phyloP scores from a whole-genome alignment of 1,139 yeast species.

The Yamadazyma jaroonii region DNA sequence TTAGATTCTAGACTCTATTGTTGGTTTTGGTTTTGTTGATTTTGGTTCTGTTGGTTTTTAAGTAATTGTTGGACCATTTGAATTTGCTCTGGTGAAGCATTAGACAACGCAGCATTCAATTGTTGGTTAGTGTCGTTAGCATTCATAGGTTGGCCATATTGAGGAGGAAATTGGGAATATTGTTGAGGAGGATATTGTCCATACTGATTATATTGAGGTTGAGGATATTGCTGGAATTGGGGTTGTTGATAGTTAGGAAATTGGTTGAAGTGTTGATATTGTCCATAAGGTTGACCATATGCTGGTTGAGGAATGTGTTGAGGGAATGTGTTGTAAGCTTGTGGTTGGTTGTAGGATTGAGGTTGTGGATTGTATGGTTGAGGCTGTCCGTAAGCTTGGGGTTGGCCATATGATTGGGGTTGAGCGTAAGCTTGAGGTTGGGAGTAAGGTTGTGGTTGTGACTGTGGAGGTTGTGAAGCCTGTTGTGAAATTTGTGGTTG shows the following conservation, averaged over 20 bases:
- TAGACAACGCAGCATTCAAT: constrained; percentile 13
- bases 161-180: constrained; percentile 9
- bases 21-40: constrained; percentile 2
- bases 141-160: constrained; percentile 10
- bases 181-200: constrained; percentile 8
- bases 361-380: not conserved
- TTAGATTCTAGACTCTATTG: no score
- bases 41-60: constrained; percentile 19
- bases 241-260: constrained; percentile 4
- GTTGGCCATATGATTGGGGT: constrained; percentile 1
- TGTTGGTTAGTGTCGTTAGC: constrained; percentile 14
- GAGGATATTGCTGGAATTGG: not conserved
- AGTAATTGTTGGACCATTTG: constrained; percentile 31
- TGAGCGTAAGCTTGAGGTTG: constrained; percentile 4
- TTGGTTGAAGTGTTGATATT: constrained; percentile 2
- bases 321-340: constrained; percentile 1
- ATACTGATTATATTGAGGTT: constrained; percentile 5
- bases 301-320: constrained; percentile 2
- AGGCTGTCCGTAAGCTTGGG: constrained; percentile 2
- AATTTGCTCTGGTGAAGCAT: constrained; percentile 20
- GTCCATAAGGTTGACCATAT: not conserved
- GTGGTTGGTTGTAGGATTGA: constrained; percentile 5
- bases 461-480: constrained; percentile 4
- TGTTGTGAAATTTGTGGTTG: no score
- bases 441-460: constrained; percentile 9